A percentile compares a stretch with the other conserved stretches of the same genome.
Conservation (phyloP, 768 basidiomycete species). For the Tulasnella sp. region DNA sequence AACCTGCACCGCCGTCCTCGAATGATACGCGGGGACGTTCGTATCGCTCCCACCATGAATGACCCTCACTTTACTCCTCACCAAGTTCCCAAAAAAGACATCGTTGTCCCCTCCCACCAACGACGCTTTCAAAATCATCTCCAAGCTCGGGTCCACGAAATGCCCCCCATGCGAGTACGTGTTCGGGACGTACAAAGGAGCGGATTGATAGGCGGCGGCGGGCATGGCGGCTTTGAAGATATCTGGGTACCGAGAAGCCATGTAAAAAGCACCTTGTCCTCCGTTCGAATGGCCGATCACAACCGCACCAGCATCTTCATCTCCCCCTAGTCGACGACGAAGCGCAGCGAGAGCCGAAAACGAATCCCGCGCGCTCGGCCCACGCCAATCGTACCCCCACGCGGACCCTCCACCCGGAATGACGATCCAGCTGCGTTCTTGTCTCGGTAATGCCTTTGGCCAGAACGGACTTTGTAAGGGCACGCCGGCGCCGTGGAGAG, state of each 20-base stretch:
- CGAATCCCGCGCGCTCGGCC: slow-evolving; percentile 64
- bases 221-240: slow-evolving; percentile 53
- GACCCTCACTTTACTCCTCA: slow-evolving; percentile 58
- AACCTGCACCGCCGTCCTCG: slow-evolving; percentile 53
- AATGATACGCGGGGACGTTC: slow-evolving; percentile 85
- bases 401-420: slow-evolving; percentile 76
- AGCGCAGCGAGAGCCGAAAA: slow-evolving; percentile 54
- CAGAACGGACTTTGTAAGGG: slow-evolving; percentile 55
- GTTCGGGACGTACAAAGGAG: slow-evolving; percentile 76
- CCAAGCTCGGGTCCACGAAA: slow-evolving; percentile 66
- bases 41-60: slow-evolving; percentile 76
- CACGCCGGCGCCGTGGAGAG: slow-evolving; percentile 80
- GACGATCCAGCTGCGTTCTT: slow-evolving; percentile 61
- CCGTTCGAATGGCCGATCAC: slow-evolving; percentile 91
- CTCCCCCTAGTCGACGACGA: slow-evolving; percentile 25
- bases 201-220: slow-evolving; percentile 78
- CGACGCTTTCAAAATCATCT: slow-evolving; percentile 63
- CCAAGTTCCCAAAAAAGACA: slow-evolving; percentile 70
- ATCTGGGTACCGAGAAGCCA: slow-evolving; percentile 70
- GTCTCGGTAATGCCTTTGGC: slow-evolving; percentile 52
- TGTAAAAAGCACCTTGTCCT: slow-evolving; percentile 82
- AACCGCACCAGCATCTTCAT: slow-evolving; percentile 35
- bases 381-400: slow-evolving; percentile 95
- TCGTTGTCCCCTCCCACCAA: slow-evolving; percentile 84
- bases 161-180: slow-evolving; percentile 64